Evolutionary conservation across 106 monocot genomes (phyloP), one percentile per base, ranked within the genome.

Genomic region (Acorus calamus): DNA sequence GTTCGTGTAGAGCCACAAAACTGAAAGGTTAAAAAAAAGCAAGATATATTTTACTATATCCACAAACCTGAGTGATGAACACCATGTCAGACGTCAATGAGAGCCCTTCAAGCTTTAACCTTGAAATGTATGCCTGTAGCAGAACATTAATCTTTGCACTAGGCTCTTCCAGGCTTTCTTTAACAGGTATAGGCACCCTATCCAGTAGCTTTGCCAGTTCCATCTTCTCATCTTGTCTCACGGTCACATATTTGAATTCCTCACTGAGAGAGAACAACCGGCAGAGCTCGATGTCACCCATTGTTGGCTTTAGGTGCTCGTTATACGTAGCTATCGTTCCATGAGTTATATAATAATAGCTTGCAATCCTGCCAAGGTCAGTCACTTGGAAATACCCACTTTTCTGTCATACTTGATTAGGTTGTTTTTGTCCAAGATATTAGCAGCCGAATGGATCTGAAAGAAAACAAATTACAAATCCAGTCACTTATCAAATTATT

Each of bases 91-190:
- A 92, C 49, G 85, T 75, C 60, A 98, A 55, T 55, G 98, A 92
- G 46, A 98, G 83, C 4, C 98, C 98, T 70, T 98, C 98, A 67
- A 98, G 85, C 76, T 88, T 92, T 56, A 98, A 68, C 63, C 76
- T 73, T 59, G 98, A 92, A 60, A 98, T 92, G 59, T 98, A 98
- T 46, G 92, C 92, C 66, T 98, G 98, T 48, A 98, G 76, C 68
- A 98, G 83, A 68, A 92, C 98, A 79, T 98, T 98, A 59, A 98
- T 98, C 67, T 98, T 98, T 64, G 98, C 92, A 78, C 92, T 98
- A 28, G 98, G 88, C 61, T 98, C 98, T 67, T 98, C 98, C 59
- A 98, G 71, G 60, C 98, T 88, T 78, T 98, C 92, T 78, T 98
- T 98, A 14, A 98, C 98, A 75, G 98, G 98, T 67, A 98, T 98